Evolutionary conservation across 768 basidiomycete species (phyloP).

Genomic region (Termitomyces titanicus): DNA sequence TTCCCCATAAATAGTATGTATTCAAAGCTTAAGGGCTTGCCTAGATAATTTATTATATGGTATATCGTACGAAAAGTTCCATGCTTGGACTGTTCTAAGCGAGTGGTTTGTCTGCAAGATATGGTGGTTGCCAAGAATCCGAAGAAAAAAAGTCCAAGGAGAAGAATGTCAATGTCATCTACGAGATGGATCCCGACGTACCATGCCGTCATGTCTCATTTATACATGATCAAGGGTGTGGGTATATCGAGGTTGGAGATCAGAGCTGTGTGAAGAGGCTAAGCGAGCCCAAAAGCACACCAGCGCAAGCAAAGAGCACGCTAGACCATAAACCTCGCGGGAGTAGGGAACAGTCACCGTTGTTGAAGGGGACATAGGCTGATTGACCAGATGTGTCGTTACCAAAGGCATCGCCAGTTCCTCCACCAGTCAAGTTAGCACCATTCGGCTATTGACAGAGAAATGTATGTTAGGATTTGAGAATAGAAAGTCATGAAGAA

Average conservation of each 20-base stretch:
- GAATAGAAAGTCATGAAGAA: neutral
- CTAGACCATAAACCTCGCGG: constrained; percentile 31
- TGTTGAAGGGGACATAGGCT: constrained; percentile 46
- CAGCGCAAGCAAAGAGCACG: constrained; percentile 31
- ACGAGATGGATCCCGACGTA: neutral
- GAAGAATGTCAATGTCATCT: neutral
- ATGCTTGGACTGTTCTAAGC: neutral
- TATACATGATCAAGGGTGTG: neutral
- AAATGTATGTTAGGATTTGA: neutral
- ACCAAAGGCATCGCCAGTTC: constrained; percentile 35
- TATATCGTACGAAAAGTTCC: constrained; percentile 1
- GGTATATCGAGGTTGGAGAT: neutral
- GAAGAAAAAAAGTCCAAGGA: constrained; percentile 2
- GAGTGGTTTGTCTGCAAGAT: neutral
- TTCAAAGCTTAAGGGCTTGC: neutral
- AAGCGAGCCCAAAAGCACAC: constrained; percentile 32
- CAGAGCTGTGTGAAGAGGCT: constrained; percentile 18
- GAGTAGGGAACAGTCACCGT: constrained; percentile 28
- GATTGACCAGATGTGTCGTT: constrained; percentile 20
- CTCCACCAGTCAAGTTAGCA: constrained; percentile 65
- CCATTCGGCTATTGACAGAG: constrained; percentile 52
- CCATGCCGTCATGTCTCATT: neutral
- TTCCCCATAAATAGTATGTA: too few species aligned
- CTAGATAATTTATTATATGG: constrained; percentile 2
- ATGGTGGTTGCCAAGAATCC: neutral